Percentiles rank a stretch among this genome's conserved stretches.
phyloP scores from a whole-genome alignment of 257 asterid genomes.

The Nicotiana otophora region DNA sequence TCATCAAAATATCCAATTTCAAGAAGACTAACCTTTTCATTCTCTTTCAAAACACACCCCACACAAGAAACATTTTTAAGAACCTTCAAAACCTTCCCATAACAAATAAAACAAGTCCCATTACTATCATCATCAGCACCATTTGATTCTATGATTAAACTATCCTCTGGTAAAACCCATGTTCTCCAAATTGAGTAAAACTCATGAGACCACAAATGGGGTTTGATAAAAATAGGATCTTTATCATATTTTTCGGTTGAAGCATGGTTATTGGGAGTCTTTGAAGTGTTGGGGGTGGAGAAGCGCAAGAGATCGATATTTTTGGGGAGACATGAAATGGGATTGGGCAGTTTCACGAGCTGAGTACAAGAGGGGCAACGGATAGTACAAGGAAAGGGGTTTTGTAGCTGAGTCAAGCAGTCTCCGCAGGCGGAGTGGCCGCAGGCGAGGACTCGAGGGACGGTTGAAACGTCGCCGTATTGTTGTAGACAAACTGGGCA shows the following conservation, averaged over 20 bases:
- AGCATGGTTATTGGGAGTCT: background rate
- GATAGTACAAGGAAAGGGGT: conserved; percentile 61
- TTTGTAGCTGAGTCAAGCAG: conserved; percentile 67
- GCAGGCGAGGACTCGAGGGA: conserved; percentile 86
- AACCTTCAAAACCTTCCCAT: conserved; percentile 24
- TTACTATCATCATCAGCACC: conserved; percentile 11
- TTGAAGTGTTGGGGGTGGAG: conserved; percentile 29
- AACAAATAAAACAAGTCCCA: conserved; percentile 12
- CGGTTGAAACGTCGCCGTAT: conserved; percentile 44
- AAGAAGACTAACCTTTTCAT: conserved; percentile 46
- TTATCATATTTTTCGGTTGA: conserved; percentile 25
- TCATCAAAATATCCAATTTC: conserved; percentile 42
- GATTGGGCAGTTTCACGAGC: conserved; percentile 51
- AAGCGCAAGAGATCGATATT: conserved; percentile 83
- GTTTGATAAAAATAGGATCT: conserved; percentile 13
- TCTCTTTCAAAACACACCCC: conserved; percentile 41
- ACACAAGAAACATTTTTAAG: background rate
- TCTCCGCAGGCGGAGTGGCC: conserved; percentile 85
- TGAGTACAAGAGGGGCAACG: conserved; percentile 84
- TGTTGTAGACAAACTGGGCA: conserved; percentile 81
- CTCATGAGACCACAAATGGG: conserved; percentile 52
- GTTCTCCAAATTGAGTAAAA: conserved; percentile 56
- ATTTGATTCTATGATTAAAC: conserved; percentile 28
- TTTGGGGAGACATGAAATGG: conserved; percentile 68
- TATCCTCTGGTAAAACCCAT: conserved; percentile 60